Evolutionary conservation across 768 basidiomycete genomes (phyloP).

Genomic region (Pleurotus cornucopiae): DNA sequence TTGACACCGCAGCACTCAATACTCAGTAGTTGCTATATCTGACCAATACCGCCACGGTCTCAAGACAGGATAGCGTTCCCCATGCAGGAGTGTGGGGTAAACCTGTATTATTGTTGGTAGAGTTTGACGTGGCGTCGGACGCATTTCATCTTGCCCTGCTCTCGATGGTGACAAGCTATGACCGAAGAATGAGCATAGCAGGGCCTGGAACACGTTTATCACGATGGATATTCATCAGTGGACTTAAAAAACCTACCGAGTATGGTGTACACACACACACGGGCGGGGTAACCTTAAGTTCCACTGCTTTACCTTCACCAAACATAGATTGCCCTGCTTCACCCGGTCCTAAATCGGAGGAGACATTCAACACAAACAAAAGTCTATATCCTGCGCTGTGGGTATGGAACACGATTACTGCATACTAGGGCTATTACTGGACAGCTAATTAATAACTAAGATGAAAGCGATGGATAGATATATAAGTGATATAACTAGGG

Average conservation of each 20-base stretch:
- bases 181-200: not conserved
- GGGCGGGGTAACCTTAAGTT: not conserved
- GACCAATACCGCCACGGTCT: not conserved
- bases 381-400: too few species aligned
- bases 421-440: not conserved
- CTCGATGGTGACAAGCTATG: constrained; percentile 8
- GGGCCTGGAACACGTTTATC: not conserved
- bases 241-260: not conserved
- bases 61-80: constrained; percentile 1
- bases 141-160: constrained; percentile 1
- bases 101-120: not conserved
- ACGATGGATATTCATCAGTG: constrained; percentile 1
- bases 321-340: not conserved
- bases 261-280: not conserved
- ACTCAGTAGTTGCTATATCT: too few species aligned
- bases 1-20: too few species aligned
- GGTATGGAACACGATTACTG: too few species aligned
- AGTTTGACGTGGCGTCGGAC: constrained; percentile 6
- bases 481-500: constrained; percentile 2
- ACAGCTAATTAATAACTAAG: not conserved
- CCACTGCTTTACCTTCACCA: not conserved
- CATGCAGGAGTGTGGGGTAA: constrained; percentile 5
- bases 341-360: constrained; percentile 5
- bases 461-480: not conserved
- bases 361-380: not conserved